These are phyloP conservation scores for Bocquillonia castaneifolia DNA, from an alignment of 441 rosid genomes.

Conservation along the genomic window DNA sequence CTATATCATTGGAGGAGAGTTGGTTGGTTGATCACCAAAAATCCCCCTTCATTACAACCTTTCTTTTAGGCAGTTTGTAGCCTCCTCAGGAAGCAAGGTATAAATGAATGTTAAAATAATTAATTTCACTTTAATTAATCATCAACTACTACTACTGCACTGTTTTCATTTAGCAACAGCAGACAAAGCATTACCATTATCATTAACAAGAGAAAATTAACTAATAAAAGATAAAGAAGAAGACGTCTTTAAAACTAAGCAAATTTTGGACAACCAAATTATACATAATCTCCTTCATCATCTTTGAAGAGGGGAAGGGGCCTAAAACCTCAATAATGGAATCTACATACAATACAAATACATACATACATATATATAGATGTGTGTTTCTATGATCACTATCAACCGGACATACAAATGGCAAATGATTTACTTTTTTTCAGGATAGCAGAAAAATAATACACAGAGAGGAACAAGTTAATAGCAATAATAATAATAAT, in stretches of 20 bases:
- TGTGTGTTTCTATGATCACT: background rate
- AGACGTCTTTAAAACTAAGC: background rate
- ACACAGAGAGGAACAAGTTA: constrained; percentile 15
- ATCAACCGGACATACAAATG: constrained; percentile 23
- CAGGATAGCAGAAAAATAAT: constrained; percentile 5
- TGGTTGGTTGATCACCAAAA: constrained; percentile 19
- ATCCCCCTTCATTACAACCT: constrained; percentile 4
- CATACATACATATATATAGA: background rate
- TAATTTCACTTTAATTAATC: constrained; percentile 1
- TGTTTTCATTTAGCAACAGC: background rate
- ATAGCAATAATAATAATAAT: constrained; percentile 20
- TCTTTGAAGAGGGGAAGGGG: background rate
- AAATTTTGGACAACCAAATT: background rate
- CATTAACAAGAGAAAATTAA: too few relatives aligned
- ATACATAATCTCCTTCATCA: background rate
- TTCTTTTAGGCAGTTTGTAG: constrained; percentile 41
- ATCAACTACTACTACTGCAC: background rate
- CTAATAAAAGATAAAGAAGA: too few relatives aligned
- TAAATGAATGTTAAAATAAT: background rate
- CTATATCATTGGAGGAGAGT: constrained; percentile 19
- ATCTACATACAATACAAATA: background rate
- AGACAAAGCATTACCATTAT: too few relatives aligned
- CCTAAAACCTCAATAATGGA: background rate
- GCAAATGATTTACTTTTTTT: constrained; percentile 20
- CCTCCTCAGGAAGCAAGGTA: constrained; percentile 39